Conservation (phyloP, 345 rosid species). For the Salix brachista region DNA sequence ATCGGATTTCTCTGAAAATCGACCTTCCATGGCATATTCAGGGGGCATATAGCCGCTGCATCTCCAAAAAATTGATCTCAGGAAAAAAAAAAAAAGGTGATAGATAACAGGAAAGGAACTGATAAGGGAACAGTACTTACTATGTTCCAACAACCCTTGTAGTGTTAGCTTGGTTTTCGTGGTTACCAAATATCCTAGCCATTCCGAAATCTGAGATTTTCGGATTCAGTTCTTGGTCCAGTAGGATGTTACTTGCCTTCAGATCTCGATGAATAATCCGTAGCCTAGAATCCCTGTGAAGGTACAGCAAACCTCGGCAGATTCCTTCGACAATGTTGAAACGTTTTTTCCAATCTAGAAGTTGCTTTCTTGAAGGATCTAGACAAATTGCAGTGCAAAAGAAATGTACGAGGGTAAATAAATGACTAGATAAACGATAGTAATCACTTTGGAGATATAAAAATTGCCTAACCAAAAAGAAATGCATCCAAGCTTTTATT, state of each 20-base stretch:
- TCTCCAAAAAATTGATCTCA: not conserved
- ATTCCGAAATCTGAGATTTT: slow-evolving; percentile 39
- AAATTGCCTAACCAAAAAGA: slow-evolving; percentile 1
- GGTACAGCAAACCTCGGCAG: slow-evolving; percentile 24
- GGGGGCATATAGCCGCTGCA: slow-evolving; percentile 17
- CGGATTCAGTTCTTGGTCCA: slow-evolving; percentile 24
- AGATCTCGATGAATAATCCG: slow-evolving; percentile 33
- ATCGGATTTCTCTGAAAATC: slow-evolving; percentile 8
- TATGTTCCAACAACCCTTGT: slow-evolving; percentile 25
- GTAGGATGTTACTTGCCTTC: slow-evolving; percentile 30
- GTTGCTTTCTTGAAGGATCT: no score
- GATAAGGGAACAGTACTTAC: slow-evolving; percentile 6
- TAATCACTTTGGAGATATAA: not conserved
- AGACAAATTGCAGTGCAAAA: no score
- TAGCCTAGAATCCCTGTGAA: slow-evolving; percentile 28
- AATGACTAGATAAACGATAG: slow-evolving; percentile 8
- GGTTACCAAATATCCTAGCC: slow-evolving; percentile 28
- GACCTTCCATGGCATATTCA: slow-evolving; percentile 8
- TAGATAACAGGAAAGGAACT: not conserved
- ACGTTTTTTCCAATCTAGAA: slow-evolving; percentile 16
- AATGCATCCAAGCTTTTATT: slow-evolving; percentile 34
- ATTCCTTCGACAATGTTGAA: slow-evolving; percentile 20
- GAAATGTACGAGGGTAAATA: slow-evolving; percentile 11
- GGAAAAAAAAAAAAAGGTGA: not conserved
- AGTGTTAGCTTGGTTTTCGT: slow-evolving; percentile 23